phyloP scores from a whole-genome alignment of 495 filamentous ascomycete species.

The Penicillium desertorum region DNA sequence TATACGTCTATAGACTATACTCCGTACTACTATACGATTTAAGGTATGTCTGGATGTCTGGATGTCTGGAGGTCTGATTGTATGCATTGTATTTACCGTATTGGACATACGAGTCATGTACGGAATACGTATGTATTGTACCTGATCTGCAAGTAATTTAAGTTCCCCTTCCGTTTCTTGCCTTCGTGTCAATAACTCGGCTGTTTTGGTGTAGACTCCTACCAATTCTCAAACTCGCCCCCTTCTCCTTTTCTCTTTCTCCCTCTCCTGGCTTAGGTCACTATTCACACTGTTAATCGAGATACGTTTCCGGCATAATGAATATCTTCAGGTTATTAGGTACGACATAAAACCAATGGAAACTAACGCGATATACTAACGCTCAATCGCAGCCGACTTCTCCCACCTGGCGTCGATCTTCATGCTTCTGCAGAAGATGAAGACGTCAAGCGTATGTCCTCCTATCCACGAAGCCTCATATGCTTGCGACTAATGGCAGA shows the following conservation, averaged over 20 bases:
- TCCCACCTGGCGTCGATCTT: conserved; percentile 93
- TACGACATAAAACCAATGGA: conserved; percentile 28
- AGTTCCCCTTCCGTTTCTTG: conserved; percentile 25
- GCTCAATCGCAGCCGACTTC: conserved; percentile 67
- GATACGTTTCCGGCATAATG: conserved; percentile 52
- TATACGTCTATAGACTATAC: too few relatives aligned
- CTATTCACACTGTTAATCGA: neutral
- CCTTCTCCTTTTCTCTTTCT: neutral
- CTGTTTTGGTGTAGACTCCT: neutral
- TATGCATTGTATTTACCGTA: neutral
- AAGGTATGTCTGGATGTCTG: neutral
- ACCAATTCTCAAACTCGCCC: conserved; percentile 1
- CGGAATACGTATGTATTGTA: neutral
- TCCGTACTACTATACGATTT: neutral
- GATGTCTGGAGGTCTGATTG: neutral
- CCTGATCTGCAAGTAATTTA: conserved; percentile 25
- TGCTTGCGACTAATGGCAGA: conserved; percentile 6
- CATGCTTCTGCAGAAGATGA: conserved; percentile 95
- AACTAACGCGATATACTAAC: conserved; percentile 15
- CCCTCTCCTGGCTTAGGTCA: neutral
- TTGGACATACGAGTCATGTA: conserved; percentile 17
- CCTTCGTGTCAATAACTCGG: conserved; percentile 36
- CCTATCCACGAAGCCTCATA: neutral
- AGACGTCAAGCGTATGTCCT: conserved; percentile 71
- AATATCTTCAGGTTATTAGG: conserved; percentile 88